Evolutionary conservation across 2,329 filamentous ascomycete species (phyloP).

Genomic region (Calonectria hongkongensis): DNA sequence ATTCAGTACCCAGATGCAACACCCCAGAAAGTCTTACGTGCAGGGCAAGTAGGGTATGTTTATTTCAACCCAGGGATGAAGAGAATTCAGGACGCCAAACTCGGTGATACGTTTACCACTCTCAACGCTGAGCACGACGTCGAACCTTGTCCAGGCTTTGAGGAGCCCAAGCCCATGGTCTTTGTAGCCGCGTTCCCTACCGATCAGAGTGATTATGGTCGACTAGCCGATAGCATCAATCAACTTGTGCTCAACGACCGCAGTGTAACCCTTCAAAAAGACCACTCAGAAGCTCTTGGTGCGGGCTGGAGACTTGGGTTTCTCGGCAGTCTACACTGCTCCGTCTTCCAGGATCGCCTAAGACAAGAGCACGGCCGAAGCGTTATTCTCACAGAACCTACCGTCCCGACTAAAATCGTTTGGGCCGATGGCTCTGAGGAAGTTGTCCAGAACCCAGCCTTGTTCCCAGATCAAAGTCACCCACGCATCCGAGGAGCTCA

Average conservation of each 20-base stretch:
- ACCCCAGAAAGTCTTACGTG: slow-evolving; percentile 85
- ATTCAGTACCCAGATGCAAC: slow-evolving; percentile 96
- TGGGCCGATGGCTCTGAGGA: slow-evolving; percentile 86
- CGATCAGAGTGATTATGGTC: slow-evolving; percentile 89
- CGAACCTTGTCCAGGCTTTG: slow-evolving; percentile 90
- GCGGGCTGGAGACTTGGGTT: slow-evolving; percentile 97
- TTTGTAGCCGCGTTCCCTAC: slow-evolving; percentile 98
- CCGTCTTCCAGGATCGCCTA: slow-evolving; percentile 97
- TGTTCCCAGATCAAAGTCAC: slow-evolving; percentile 85
- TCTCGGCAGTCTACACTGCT: slow-evolving; percentile 96
- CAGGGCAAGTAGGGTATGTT: slow-evolving; percentile 96
- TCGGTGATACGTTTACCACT: slow-evolving; percentile 95
- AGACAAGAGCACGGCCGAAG: slow-evolving; percentile 95
- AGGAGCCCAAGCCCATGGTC: slow-evolving; percentile 98
- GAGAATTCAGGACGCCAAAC: slow-evolving; percentile 93
- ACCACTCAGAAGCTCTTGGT: slow-evolving; percentile 93
- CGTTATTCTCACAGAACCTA: slow-evolving; percentile 97
- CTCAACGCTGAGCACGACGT: slow-evolving; percentile 85
- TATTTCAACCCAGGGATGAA: slow-evolving; percentile 99
- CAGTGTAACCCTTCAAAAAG: slow-evolving; percentile 94
- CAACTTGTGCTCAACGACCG: slow-evolving; percentile 96
- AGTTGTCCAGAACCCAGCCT: slow-evolving; percentile 88
- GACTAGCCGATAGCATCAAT: slow-evolving; percentile 93
- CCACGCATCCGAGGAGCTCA: slow-evolving; percentile 65
- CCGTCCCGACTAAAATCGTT: slow-evolving; percentile 91